Base-by-base conservation (phyloP, 495 filamentous ascomycete species). In the Penicillium malachiteum region DNA sequence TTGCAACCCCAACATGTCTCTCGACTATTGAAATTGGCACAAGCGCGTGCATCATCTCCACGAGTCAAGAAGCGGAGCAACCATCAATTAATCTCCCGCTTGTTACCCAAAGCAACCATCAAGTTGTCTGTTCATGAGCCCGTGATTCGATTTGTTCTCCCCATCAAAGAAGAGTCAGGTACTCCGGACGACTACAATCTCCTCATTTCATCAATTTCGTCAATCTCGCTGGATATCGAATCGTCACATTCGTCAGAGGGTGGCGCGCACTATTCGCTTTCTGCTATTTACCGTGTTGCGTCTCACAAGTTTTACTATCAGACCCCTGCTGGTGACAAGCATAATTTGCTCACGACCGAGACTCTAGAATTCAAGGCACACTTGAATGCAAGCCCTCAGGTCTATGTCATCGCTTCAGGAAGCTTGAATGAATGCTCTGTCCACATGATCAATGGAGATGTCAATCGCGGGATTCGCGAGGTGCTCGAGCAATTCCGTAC, bases 101-200 rank as follows among this genome's bases (percentile, higher is more conserved):
- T 97, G 12, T 81, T 99, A 3, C 94, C 94, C 3, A 99, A 99
- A 71, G 90, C 94, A 11, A 94, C 78, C 68, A 88, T 97, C 67
- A 97, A 97, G 63, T 83, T 97, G 39, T 96, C 93, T 3, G 86
- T 99, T 63, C 93, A 97, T 60, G 95, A 99, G 68, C 94, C 94
- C 1, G 95, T 97, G 12, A 63, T 96, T 59, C 85, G 94, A 59
- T 91, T 97, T 60, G 80, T 91, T 1, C 79, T 99, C 30, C 93
- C 92, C 7, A 83, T 87, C 0, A 79, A 84, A 49, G 86, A 90
- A 54, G 77, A 84, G 10, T 82, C 85, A 43, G 70, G 74, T 17
- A 70, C 66, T 53, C 66, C 66, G 21, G 84, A 81, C 44, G 91
- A 96, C 57, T 96, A 91, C 57, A 96, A 97, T 64, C 81, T 99